Base-by-base conservation (phyloP, 192 early-diverging fungal species). In the Chytriomyces sp. region DNA sequence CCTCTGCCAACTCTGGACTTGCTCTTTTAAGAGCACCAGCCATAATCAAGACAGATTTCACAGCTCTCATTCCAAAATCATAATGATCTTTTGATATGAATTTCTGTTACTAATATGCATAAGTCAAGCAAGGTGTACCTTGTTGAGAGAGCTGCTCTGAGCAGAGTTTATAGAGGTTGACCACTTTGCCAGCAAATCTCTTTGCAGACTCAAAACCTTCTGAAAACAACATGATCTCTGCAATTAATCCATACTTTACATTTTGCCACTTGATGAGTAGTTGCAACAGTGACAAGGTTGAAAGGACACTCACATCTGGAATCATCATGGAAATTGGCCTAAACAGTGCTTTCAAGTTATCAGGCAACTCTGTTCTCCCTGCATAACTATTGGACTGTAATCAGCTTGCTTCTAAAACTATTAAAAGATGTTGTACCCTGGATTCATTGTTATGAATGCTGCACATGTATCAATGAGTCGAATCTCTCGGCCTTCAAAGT, bases 271-370 rank as follows among this genome's bases (percentile, higher is more conserved):
- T 59, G 14, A 38, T 67, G 22, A 67, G 12, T 26, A 26, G 36
- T 64, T 10, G 30, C 52, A 57, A 5, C 32, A 57, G 26, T 19
- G 8, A 5, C 25, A 36, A 62, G 39, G 39, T 14, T 49, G n/a
- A n/a, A n/a, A n/a, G n/a, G n/a, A n/a, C n/a, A 31, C 12, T 26
- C 22, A 52, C 28, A 81, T 78, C 77, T 19, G 86, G 86, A 70
- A 88, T 88, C 86, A 88, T 88, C 86, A 88, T 88, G 8, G 84
- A 78, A 40, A 88, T 88, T 8, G 86, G 86, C 44, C 86, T 53
- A 70, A 88, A 88, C 5, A 88, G 72, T 17, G 86, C 86, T 62
- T 88, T 88, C 37, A 88, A 63, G 62, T 88, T 88, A 67, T 88
- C 86, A 5, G 86, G 86, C 31, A 88, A 61, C 66, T 88, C 86